phyloP scores from a whole-genome alignment of 2,329 filamentous ascomycete genomes.

The Apiospora saccharicola region DNA sequence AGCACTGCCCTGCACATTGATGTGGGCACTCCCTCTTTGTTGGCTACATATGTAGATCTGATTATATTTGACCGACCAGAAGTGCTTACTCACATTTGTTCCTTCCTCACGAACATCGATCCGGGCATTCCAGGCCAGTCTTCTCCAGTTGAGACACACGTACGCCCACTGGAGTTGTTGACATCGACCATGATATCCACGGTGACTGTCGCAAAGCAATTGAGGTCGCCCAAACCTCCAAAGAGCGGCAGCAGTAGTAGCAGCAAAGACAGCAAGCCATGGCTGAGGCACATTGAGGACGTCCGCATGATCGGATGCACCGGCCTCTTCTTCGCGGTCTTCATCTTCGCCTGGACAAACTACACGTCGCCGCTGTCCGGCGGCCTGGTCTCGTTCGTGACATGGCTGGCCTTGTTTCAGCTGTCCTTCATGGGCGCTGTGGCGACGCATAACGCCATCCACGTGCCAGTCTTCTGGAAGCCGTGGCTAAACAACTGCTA shows the following conservation, averaged over 20 bases:
- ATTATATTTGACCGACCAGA: background rate
- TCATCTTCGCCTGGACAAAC: constrained; percentile 27
- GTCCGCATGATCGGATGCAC: constrained; percentile 25
- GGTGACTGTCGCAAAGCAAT: background rate
- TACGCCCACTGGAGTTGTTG: background rate
- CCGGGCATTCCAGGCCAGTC: constrained; percentile 11
- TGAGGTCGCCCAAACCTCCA: background rate
- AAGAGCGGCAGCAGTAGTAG: background rate
- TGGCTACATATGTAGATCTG: background rate
- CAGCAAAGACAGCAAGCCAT: background rate
- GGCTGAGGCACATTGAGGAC: constrained; percentile 27
- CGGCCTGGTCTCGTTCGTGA: constrained; percentile 25
- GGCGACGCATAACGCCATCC: constrained; percentile 30
- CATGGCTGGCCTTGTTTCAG: constrained; percentile 27
- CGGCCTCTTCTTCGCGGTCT: constrained; percentile 27
- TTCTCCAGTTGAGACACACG: constrained; percentile 7
- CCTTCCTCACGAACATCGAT: background rate
- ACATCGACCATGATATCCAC: constrained; percentile 2
- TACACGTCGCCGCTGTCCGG: constrained; percentile 27
- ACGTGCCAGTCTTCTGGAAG: constrained; percentile 27
- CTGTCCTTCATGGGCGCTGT: constrained; percentile 31
- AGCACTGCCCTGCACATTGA: background rate
- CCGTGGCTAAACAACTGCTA: constrained; percentile 26
- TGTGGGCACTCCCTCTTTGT: constrained; percentile 1
- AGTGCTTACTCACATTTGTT: background rate